A percentile compares a stretch with the other conserved stretches of the same genome.
These are phyloP conservation scores for Phytophthora cactorum DNA, from an alignment of 352 stramenopile genomes.

Conservation along the genomic window DNA sequence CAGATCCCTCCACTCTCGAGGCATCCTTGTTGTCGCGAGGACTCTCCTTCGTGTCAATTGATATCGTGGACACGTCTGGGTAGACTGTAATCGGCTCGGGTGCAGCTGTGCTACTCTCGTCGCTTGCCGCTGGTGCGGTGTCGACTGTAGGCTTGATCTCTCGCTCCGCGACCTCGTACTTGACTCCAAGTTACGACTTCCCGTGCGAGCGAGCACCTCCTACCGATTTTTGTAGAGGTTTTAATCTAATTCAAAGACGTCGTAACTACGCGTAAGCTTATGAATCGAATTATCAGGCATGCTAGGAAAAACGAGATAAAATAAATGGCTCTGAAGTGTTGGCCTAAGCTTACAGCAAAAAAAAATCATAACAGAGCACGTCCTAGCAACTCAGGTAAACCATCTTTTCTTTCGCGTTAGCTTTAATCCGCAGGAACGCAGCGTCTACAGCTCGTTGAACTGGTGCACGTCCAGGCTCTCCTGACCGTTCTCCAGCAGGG, in stretches of 20 bases:
- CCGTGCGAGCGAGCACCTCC: constrained; percentile 51
- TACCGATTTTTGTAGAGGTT: constrained; percentile 66
- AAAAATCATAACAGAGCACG: too few relatives aligned
- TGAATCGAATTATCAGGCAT: too few relatives aligned
- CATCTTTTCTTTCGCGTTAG: too few relatives aligned
- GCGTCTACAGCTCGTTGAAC: constrained; percentile 21
- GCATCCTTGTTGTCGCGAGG: constrained; percentile 1
- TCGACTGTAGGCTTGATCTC: constrained; percentile 10
- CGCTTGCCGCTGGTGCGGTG: background rate
- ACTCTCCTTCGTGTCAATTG: constrained; percentile 21
- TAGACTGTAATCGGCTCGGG: constrained; percentile 16
- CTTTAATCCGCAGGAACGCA: too few relatives aligned
- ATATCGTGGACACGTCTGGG: constrained; percentile 31
- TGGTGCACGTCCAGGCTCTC: constrained; percentile 25
- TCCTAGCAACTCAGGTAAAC: too few relatives aligned
- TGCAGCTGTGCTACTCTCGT: background rate
- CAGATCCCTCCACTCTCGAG: constrained; percentile 1
- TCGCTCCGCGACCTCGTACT: constrained; percentile 12
- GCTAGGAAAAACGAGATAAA: too few relatives aligned
- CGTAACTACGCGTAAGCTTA: too few relatives aligned
- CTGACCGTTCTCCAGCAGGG: constrained; percentile 25
- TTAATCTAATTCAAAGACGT: too few relatives aligned
- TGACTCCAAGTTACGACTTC: constrained; percentile 32
- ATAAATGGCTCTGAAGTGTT: too few relatives aligned
- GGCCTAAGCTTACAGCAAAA: too few relatives aligned